Conservation (phyloP, 2,329 filamentous ascomycete species). For the Ophiostoma montium region DNA sequence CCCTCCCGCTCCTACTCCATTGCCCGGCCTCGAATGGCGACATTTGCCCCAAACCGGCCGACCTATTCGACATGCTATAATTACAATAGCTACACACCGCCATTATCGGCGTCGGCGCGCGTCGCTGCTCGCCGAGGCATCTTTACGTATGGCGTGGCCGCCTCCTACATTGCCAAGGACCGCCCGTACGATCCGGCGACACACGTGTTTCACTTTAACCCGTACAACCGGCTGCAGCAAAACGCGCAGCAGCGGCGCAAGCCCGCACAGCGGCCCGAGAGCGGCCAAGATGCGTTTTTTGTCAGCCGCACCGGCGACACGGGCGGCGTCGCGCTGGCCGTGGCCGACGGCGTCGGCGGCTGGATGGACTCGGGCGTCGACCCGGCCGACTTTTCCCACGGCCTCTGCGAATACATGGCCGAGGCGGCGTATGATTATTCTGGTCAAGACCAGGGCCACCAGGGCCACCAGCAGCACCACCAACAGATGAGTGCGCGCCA, state of each 20-base stretch:
- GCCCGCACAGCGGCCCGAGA: conserved; percentile 46
- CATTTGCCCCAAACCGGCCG: not conserved
- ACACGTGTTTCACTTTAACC: conserved; percentile 61
- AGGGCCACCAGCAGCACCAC: conserved; percentile 14
- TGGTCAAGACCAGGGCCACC: too few species aligned
- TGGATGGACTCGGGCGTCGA: conserved; percentile 91
- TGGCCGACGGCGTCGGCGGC: conserved; percentile 90
- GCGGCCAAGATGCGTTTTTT: conserved; percentile 95
- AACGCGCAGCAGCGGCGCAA: conserved; percentile 29
- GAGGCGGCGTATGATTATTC: conserved; percentile 51
- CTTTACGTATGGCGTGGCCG: conserved; percentile 57
- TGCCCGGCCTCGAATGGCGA: conserved; percentile 1
- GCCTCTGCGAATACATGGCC: conserved; percentile 87
- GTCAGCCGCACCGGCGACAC: conserved; percentile 63
- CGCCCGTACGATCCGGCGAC: conserved; percentile 51
- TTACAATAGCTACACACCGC: too few species aligned
- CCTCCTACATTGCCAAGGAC: conserved; percentile 63
- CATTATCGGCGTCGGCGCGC: not conserved
- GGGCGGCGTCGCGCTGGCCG: conserved; percentile 64
- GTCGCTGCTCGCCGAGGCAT: conserved; percentile 4
- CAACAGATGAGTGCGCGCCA: conserved; percentile 42
- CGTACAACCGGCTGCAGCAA: conserved; percentile 43
- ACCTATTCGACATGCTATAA: not conserved
- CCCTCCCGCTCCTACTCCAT: not conserved
- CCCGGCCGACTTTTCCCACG: conserved; percentile 89